Evolutionary conservation across 176 grass and related monocot genomes (phyloP).

Genomic region (Eragrostis curvula): DNA sequence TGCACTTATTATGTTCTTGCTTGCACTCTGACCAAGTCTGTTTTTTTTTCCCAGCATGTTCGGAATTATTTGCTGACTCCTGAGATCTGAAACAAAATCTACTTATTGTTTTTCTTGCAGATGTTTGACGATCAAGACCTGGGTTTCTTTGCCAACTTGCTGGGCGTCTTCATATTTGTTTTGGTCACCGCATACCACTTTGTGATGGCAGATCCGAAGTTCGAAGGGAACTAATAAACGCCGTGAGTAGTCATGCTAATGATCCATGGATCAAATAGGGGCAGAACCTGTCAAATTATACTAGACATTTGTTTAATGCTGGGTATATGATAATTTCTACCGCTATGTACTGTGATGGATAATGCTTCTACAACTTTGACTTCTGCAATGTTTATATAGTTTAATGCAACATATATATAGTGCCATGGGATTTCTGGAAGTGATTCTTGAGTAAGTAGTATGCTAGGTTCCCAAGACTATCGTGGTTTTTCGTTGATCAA

Average conservation of each 20-base stretch:
- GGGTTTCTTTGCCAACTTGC: conserved; percentile 92
- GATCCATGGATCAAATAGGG: conserved; percentile 5
- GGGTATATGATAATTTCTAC: background rate
- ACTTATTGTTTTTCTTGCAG: conserved; percentile 40
- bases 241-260: background rate
- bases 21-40: background rate
- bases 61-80: background rate
- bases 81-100: background rate
- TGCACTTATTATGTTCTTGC: background rate
- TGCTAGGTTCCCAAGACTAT: background rate
- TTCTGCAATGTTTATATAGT: background rate
- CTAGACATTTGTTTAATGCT: background rate
- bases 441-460: background rate
- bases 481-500: background rate
- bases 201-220: conserved; percentile 86
- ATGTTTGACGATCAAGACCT: conserved; percentile 96
- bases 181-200: conserved; percentile 85
- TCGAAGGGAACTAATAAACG: background rate
- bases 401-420: background rate
- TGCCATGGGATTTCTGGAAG: background rate
- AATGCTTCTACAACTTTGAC: conserved; percentile 1
- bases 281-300: background rate
- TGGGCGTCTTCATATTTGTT: conserved; percentile 90
- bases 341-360: conserved; percentile 1
- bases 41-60: background rate